phyloP scores from a whole-genome alignment of 345 rosid genomes.

The Aquilaria malaccensis region DNA sequence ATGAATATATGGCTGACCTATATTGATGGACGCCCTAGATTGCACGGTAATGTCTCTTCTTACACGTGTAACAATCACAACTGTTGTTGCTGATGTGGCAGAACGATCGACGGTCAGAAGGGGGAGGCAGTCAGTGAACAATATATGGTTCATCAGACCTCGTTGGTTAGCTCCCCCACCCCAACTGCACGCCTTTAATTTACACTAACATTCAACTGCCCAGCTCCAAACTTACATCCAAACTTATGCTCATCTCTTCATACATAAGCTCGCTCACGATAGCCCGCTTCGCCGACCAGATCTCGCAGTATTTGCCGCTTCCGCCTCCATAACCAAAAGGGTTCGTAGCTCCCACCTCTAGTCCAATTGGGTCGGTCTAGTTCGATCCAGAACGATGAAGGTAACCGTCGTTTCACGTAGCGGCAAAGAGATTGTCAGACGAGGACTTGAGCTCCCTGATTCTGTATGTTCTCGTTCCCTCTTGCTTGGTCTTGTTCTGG shows the following conservation, averaged over 20 bases:
- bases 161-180: slow-evolving; percentile 18
- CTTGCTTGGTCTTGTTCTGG: not conserved
- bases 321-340: slow-evolving; percentile 8
- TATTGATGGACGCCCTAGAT: too few species aligned
- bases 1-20: too few species aligned
- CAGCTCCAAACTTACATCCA: not conserved
- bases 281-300: not conserved
- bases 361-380: slow-evolving; percentile 31
- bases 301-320: not conserved
- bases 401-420: slow-evolving; percentile 72
- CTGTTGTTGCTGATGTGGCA: not conserved
- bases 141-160: slow-evolving; percentile 10
- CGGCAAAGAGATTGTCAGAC: slow-evolving; percentile 79
- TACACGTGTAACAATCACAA: not conserved
- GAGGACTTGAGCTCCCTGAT: slow-evolving; percentile 65
- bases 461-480: slow-evolving; percentile 36
- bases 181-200: slow-evolving; percentile 20
- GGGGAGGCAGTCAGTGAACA: not conserved
- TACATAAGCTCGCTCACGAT: not conserved
- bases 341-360: slow-evolving; percentile 8
- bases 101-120: not conserved
- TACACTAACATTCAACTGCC: not conserved
- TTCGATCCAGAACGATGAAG: slow-evolving; percentile 45
- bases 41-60: too few species aligned
- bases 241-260: not conserved